These are phyloP conservation scores for Annulohypoxylon bovei DNA, from an alignment of 495 filamentous ascomycete species.

Conservation along the genomic window DNA sequence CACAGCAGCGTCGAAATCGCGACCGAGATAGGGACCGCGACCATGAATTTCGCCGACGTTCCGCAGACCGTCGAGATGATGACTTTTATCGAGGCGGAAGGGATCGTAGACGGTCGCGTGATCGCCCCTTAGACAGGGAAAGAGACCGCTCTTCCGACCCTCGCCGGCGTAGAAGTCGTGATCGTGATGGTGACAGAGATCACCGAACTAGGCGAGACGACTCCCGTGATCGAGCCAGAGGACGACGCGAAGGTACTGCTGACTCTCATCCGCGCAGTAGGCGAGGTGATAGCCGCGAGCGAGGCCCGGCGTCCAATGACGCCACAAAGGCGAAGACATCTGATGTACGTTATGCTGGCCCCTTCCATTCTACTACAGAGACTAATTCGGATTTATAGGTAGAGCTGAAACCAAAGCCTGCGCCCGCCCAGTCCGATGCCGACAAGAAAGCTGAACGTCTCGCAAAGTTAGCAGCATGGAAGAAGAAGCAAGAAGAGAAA, in stretches of 20 bases:
- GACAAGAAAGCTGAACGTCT: slow-evolving; percentile 86
- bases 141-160: slow-evolving; percentile 63
- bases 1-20: slow-evolving; percentile 68
- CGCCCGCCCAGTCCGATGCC: slow-evolving; percentile 72
- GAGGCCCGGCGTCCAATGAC: slow-evolving; percentile 56
- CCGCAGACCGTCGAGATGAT: slow-evolving; percentile 77
- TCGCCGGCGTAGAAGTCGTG: slow-evolving; percentile 71
- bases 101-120: slow-evolving; percentile 67
- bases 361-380: not conserved
- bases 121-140: slow-evolving; percentile 67
- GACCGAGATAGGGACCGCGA: slow-evolving; percentile 62
- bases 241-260: slow-evolving; percentile 79
- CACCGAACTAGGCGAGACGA: slow-evolving; percentile 81
- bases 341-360: slow-evolving; percentile 59
- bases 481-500: slow-evolving; percentile 85
- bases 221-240: slow-evolving; percentile 75
- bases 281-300: slow-evolving; percentile 71
- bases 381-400: slow-evolving; percentile 48
- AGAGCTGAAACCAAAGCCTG: slow-evolving; percentile 60
- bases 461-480: slow-evolving; percentile 90
- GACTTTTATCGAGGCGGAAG: slow-evolving; percentile 70
- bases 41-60: slow-evolving; percentile 72
- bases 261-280: slow-evolving; percentile 76
- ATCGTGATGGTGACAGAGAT: slow-evolving; percentile 66
- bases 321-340: slow-evolving; percentile 53